Evolutionary conservation across 805 yeast genomes (phyloP).

Genomic region (Saccharomycopsis fodiens): DNA sequence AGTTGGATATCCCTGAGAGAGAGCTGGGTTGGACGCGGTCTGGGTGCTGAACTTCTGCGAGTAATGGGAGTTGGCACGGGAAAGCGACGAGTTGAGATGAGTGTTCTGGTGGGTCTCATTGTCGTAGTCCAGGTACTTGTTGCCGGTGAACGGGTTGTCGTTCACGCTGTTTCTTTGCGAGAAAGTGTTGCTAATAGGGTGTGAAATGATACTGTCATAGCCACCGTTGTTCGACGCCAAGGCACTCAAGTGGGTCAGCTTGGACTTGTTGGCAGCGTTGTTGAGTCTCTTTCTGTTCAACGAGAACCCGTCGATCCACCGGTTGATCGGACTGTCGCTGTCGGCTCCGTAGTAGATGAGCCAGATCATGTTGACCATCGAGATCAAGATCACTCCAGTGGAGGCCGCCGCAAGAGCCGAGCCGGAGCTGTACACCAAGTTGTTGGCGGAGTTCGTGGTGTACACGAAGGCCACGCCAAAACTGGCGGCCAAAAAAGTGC

Average conservation of each 20-base stretch:
- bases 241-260: conserved; percentile 11
- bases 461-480: conserved; percentile 70
- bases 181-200: conserved; percentile 18
- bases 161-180: conserved; percentile 13
- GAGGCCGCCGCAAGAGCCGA: conserved; percentile 77
- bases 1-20: background rate
- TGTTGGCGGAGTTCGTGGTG: conserved; percentile 76
- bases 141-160: conserved; percentile 21
- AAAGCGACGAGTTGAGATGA: conserved; percentile 16
- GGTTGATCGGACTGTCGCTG: conserved; percentile 78
- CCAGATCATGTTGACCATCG: conserved; percentile 82
- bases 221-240: conserved; percentile 13
- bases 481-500: conserved; percentile 35
- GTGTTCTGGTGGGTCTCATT: conserved; percentile 19
- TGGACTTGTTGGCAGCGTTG: conserved; percentile 9
- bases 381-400: conserved; percentile 81
- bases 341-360: conserved; percentile 85
- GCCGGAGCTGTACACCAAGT: conserved; percentile 59
- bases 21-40: conserved; percentile 7
- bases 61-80: conserved; percentile 16
- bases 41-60: conserved; percentile 18
- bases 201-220: conserved; percentile 16
- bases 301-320: conserved; percentile 78
- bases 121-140: conserved; percentile 21
- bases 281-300: conserved; percentile 33